Evolutionary conservation across 257 asterid species (phyloP).

Genomic region (Solanum tarijense): DNA sequence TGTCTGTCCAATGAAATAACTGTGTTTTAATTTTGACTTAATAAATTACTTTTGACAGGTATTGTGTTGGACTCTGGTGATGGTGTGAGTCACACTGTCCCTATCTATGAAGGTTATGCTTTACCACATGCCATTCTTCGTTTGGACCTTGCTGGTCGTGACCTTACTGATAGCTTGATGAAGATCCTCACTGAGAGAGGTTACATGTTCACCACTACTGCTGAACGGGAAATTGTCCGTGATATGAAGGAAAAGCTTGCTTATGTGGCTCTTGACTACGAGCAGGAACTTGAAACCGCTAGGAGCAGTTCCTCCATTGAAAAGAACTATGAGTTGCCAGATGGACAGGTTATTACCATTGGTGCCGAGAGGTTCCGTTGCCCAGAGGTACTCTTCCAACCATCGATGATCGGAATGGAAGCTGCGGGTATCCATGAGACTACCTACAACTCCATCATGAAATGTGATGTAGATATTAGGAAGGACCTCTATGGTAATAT

Average conservation of each 20-base stretch:
- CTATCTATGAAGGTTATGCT: slow-evolving; percentile 42
- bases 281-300: slow-evolving; percentile 36
- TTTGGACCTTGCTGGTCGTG: slow-evolving; percentile 44
- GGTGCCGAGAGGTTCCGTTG: slow-evolving; percentile 45
- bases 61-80: slow-evolving; percentile 48
- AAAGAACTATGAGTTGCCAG: slow-evolving; percentile 44
- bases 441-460: slow-evolving; percentile 40
- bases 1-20: neutral
- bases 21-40: neutral
- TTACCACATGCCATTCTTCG: slow-evolving; percentile 44
- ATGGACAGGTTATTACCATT: slow-evolving; percentile 40
- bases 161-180: slow-evolving; percentile 36
- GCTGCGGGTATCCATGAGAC: slow-evolving; percentile 47
- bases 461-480: slow-evolving; percentile 46
- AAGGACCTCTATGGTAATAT: slow-evolving; percentile 46
- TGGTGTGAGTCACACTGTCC: slow-evolving; percentile 43
- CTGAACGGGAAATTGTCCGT: slow-evolving; percentile 52
- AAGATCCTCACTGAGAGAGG: slow-evolving; percentile 44
- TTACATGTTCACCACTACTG: slow-evolving; percentile 46
- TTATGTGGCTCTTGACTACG: slow-evolving; percentile 39
- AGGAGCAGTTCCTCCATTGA: slow-evolving; percentile 40
- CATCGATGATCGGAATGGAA: slow-evolving; percentile 41
- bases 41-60: slow-evolving; percentile 12
- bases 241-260: slow-evolving; percentile 38
- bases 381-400: slow-evolving; percentile 44